Evolutionary conservation across 106 monocot species (phyloP).

Genomic region (Dendrobium huoshanense): DNA sequence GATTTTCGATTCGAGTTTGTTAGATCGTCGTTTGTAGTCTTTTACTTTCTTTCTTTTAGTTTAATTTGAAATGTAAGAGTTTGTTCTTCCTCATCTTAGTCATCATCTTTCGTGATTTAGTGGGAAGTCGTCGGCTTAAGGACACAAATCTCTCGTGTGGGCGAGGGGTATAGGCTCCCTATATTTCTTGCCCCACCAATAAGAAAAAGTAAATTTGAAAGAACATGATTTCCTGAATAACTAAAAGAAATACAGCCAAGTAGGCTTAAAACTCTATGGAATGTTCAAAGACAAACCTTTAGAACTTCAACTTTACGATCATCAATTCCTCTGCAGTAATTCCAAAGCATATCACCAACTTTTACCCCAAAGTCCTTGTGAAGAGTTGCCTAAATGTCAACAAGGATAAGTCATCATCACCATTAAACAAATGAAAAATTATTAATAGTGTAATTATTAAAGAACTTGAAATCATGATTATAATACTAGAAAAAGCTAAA

Average conservation of each 20-base stretch:
- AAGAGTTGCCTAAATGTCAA: slow-evolving; percentile 50
- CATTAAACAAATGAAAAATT: background rate
- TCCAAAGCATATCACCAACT: slow-evolving; percentile 92
- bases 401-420: background rate
- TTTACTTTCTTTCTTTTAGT: too few relatives aligned
- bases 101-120: too few relatives aligned
- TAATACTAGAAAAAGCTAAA: background rate
- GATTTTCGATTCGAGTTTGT: too few relatives aligned
- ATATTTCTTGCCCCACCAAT: too few relatives aligned
- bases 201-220: background rate
- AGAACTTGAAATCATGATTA: background rate
- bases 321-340: slow-evolving; percentile 83
- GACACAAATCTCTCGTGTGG: too few relatives aligned
- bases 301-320: slow-evolving; percentile 53
- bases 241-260: background rate
- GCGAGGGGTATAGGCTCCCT: too few relatives aligned
- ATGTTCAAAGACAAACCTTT: slow-evolving; percentile 45
- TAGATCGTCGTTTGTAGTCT: too few relatives aligned
- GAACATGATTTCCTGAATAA: background rate
- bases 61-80: too few relatives aligned
- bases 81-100: too few relatives aligned
- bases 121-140: too few relatives aligned
- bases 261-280: background rate
- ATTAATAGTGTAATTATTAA: background rate
- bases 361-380: slow-evolving; percentile 75